A percentile compares a stretch with the other conserved stretches of the same genome.
Conservation (phyloP, 768 basidiomycete species). For the Termitomyces sp. region DNA sequence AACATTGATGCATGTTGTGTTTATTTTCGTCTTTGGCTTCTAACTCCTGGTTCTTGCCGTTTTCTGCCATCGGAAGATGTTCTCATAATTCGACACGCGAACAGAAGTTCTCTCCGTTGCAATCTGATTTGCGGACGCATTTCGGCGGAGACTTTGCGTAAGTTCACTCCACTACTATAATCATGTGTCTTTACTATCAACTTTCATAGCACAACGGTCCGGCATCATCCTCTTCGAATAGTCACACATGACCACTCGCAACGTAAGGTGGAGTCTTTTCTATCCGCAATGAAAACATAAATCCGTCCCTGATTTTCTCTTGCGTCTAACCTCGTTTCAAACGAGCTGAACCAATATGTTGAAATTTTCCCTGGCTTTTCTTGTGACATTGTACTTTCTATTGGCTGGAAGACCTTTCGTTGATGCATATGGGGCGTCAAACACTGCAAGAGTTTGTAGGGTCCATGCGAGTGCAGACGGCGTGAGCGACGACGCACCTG, state of each 20-base stretch:
- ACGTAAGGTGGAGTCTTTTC: neutral
- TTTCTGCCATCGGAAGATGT: neutral
- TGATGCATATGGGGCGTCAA: neutral
- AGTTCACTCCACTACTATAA: neutral
- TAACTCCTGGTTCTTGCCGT: neutral
- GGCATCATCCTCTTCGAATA: neutral
- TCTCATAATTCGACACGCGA: neutral
- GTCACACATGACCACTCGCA: neutral
- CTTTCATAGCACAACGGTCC: neutral
- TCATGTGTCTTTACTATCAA: neutral
- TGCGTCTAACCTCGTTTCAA: neutral
- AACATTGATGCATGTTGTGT: neutral
- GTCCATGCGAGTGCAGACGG: slow-evolving; percentile 15
- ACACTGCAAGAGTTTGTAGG: slow-evolving; percentile 8
- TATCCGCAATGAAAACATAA: neutral
- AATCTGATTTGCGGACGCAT: neutral
- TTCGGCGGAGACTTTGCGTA: neutral
- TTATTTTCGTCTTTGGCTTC: neutral
- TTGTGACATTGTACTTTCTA: neutral
- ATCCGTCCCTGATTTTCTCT: neutral
- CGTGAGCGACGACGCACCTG: slow-evolving; percentile 18
- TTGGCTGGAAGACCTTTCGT: neutral
- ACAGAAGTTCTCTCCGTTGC: neutral
- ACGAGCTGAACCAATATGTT: neutral
- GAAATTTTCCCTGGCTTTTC: neutral